Evolutionary conservation across 1,284 basidiomycete genomes (phyloP).

Genomic region (Ustilago xerochloae): DNA sequence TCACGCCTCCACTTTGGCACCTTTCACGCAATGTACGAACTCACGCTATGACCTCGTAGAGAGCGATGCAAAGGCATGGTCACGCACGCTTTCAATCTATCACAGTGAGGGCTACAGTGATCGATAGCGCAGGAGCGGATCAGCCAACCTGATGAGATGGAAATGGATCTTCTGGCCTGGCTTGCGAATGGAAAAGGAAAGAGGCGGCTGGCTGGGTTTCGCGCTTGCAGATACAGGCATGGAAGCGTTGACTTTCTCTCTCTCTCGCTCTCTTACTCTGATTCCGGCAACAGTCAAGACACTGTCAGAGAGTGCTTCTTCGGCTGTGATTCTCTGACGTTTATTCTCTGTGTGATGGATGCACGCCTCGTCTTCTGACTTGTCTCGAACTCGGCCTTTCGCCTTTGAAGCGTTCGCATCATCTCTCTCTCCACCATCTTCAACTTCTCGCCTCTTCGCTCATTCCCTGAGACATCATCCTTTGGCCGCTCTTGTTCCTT

Average conservation of each 20-base stretch:
- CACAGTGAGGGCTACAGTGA: no score
- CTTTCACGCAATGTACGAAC: not conserved
- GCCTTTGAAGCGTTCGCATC: not conserved
- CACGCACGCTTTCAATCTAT: no score
- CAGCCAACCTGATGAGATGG: no score
- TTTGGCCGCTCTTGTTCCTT: not conserved
- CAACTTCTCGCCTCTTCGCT: not conserved
- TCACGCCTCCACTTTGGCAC: not conserved
- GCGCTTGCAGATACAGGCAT: conserved; percentile 1
- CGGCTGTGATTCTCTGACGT: conserved; percentile 1
- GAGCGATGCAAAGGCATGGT: no score
- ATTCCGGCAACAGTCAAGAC: conserved; percentile 1
- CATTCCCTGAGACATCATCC: not conserved
- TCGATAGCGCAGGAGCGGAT: not conserved
- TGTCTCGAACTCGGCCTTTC: conserved; percentile 10
- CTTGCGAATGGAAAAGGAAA: not conserved
- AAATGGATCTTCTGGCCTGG: not conserved
- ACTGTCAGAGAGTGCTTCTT: not conserved
- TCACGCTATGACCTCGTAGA: no score
- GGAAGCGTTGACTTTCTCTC: no score
- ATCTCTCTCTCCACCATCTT: not conserved
- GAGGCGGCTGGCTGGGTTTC: conserved; percentile 12
- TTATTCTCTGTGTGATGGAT: not conserved
- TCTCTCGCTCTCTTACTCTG: not conserved
- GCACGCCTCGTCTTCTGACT: not conserved